A percentile compares a stretch with the other conserved stretches of the same genome.
Evolutionary conservation across 768 basidiomycete genomes (phyloP).

Genomic region (Coprinopsis marcescibilis): DNA sequence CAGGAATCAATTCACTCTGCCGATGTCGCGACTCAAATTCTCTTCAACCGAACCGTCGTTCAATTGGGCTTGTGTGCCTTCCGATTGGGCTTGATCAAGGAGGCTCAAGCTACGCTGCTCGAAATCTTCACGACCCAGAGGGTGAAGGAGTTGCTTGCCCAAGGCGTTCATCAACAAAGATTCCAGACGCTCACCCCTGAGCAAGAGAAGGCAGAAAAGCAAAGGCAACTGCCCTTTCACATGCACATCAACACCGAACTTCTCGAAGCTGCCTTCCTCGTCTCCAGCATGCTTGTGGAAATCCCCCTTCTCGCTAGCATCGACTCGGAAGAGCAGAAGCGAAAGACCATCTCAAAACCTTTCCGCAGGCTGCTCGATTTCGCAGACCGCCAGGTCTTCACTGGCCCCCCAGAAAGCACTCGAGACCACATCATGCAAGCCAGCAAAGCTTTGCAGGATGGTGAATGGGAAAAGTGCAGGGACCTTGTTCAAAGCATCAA

Average conservation of each 20-base stretch:
- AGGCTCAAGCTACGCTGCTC: slow-evolving; percentile 86
- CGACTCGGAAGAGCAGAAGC: slow-evolving; percentile 88
- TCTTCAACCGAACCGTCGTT: slow-evolving; percentile 96
- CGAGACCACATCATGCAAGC: slow-evolving; percentile 99
- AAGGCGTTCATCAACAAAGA: slow-evolving; percentile 91
- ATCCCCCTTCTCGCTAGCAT: slow-evolving; percentile 93
- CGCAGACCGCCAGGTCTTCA: slow-evolving; percentile 96
- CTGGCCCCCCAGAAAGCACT: slow-evolving; percentile 97
- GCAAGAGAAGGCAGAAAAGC: slow-evolving; percentile 95
- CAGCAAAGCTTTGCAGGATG: slow-evolving; percentile 90
- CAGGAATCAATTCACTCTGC: slow-evolving; percentile 96
- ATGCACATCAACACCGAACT: slow-evolving; percentile 99
- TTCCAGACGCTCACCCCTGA: slow-evolving; percentile 86
- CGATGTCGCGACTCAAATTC: slow-evolving; percentile 94
- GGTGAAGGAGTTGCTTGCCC: slow-evolving; percentile 95
- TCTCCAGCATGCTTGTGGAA: slow-evolving; percentile 98
- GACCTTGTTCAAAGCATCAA: slow-evolving; percentile 95
- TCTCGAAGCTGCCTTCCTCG: slow-evolving; percentile 94
- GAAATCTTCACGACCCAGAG: slow-evolving; percentile 97
- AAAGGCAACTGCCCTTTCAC: slow-evolving; percentile 96
- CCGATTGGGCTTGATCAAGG: slow-evolving; percentile 89
- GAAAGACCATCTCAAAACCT: slow-evolving; percentile 92
- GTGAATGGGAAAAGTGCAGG: slow-evolving; percentile 94
- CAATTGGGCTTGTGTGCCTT: slow-evolving; percentile 97
- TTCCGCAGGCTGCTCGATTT: slow-evolving; percentile 95